Evolutionary conservation across 2,329 filamentous ascomycete genomes (phyloP).

Genomic region (Ascochyta viciae-villosae): DNA sequence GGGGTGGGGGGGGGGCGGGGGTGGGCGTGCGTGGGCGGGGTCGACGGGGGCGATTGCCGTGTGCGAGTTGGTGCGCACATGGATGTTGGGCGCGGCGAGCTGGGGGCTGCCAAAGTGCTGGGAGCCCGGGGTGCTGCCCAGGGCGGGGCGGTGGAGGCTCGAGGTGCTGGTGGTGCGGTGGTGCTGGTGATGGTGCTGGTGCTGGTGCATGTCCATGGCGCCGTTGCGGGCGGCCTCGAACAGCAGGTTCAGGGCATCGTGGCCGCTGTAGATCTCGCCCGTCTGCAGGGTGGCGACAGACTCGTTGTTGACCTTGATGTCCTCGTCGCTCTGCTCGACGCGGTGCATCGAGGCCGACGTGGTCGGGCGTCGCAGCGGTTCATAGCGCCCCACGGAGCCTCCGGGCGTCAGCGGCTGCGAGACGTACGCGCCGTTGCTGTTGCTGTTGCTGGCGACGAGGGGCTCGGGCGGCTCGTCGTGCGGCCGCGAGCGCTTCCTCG

Average conservation of each 20-base stretch:
- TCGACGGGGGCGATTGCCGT: conserved; percentile 37
- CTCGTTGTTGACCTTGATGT: conserved; percentile 65
- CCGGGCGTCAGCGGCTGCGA: conserved; percentile 69
- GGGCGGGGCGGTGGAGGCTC: conserved; percentile 45
- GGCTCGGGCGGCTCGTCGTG: conserved; percentile 52
- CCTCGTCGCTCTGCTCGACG: conserved; percentile 55
- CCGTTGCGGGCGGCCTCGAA: conserved; percentile 77
- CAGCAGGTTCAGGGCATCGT: conserved; percentile 89
- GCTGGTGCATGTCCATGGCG: conserved; percentile 56
- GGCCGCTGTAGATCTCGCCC: conserved; percentile 82
- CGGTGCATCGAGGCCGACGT: conserved; percentile 41
- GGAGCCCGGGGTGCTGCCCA: conserved; percentile 47
- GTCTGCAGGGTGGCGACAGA: conserved; percentile 66
- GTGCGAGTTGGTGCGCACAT: conserved; percentile 35
- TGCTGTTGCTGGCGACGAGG: conserved; percentile 22
- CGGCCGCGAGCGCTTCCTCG: conserved; percentile 69
- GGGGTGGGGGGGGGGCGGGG: not conserved
- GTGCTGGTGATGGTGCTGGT: conserved; percentile 59
- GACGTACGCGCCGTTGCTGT: conserved; percentile 29
- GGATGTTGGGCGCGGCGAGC: conserved; percentile 21
- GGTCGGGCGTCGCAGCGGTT: conserved; percentile 70
- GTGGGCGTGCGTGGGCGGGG: conserved; percentile 38
- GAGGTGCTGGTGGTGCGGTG: conserved; percentile 57
- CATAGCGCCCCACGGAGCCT: conserved; percentile 68
- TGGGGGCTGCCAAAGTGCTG: conserved; percentile 47